phyloP scores from a whole-genome alignment of 2,329 filamentous ascomycete genomes.

The Trichoderma endophyticum region DNA sequence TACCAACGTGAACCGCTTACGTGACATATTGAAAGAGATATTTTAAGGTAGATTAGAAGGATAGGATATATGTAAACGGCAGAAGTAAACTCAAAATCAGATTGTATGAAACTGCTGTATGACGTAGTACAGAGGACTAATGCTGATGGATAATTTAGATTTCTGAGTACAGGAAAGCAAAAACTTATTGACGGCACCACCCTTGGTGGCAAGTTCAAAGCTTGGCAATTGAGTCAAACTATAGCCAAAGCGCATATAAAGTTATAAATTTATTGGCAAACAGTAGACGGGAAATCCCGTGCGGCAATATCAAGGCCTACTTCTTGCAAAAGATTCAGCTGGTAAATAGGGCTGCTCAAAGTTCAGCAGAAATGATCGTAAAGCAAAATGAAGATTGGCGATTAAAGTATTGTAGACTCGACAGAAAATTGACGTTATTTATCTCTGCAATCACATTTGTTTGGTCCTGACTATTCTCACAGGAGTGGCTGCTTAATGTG shows the following conservation, averaged over 20 bases:
- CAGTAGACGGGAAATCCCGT: neutral
- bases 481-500: too few species aligned
- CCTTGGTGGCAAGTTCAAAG: neutral
- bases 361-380: neutral
- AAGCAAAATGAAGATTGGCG: neutral
- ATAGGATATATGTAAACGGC: too few species aligned
- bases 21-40: too few species aligned
- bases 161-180: neutral
- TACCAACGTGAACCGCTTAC: too few species aligned
- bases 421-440: neutral
- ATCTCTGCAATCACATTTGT: fast-evolving
- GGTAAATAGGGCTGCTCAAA: neutral
- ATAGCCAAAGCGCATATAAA: neutral
- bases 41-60: too few species aligned
- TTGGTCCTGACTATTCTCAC: too few species aligned
- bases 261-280: neutral
- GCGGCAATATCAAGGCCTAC: too few species aligned
- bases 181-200: neutral
- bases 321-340: neutral
- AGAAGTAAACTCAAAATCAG: too few species aligned
- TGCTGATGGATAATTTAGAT: neutral
- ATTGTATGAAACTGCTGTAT: neutral
- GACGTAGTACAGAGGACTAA: neutral
- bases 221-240: neutral
- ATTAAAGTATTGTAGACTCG: neutral